Evolutionary conservation across 192 early-diverging fungal species (phyloP).

Genomic region (Cladochytrium replicatum): DNA sequence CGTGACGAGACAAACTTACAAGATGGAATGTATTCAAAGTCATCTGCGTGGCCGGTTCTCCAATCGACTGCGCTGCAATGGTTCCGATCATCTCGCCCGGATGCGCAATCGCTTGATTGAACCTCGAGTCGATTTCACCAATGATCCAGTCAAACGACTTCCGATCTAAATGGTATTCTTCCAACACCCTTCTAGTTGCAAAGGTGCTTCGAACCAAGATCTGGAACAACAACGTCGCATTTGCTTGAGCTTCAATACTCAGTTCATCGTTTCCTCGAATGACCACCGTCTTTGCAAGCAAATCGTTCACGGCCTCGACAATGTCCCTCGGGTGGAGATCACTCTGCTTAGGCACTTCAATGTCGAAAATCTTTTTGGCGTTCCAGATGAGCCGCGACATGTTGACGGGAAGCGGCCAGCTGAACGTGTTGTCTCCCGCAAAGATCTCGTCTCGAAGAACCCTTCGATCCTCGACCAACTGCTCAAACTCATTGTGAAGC

Average conservation of each 20-base stretch:
- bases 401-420: constrained; percentile 88
- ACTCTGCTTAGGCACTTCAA: constrained; percentile 67
- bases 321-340: constrained; percentile 80
- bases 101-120: constrained; percentile 81
- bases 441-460: constrained; percentile 74
- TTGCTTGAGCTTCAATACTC: constrained; percentile 75
- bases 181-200: constrained; percentile 74
- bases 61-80: constrained; percentile 96
- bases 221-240: constrained; percentile 88
- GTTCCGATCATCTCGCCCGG: constrained; percentile 98
- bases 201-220: constrained; percentile 74
- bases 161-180: constrained; percentile 75
- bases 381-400: constrained; percentile 80
- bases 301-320: constrained; percentile 57
- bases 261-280: constrained; percentile 84
- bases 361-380: constrained; percentile 80
- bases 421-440: constrained; percentile 49
- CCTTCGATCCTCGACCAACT: constrained; percentile 66
- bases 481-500: constrained; percentile 73
- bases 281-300: constrained; percentile 64
- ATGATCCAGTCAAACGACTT: constrained; percentile 92
- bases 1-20: too few species aligned
- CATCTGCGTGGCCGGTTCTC: constrained; percentile 99
- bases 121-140: constrained; percentile 86
- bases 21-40: constrained; percentile 99